These are phyloP conservation scores for Penicillium freii DNA, from an alignment of 2,329 filamentous ascomycete genomes.

Conservation along the genomic window DNA sequence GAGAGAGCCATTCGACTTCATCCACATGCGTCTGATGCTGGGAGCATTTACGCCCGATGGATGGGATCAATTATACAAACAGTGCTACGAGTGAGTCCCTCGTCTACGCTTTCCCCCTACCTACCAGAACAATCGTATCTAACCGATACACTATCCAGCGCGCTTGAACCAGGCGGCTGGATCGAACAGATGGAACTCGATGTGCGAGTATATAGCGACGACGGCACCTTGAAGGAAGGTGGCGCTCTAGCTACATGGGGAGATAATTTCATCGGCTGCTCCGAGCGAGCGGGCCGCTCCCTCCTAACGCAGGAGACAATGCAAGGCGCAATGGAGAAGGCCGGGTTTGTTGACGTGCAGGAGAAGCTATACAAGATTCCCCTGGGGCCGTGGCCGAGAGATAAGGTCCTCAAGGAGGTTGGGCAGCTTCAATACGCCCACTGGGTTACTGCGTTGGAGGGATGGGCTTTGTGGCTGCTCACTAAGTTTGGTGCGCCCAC, in stretches of 20 bases:
- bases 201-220: conserved; percentile 12
- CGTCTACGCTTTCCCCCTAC: background rate
- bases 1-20: conserved; percentile 24
- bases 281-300: conserved; percentile 23
- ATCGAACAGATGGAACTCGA: conserved; percentile 15
- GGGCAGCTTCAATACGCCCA: conserved; percentile 38
- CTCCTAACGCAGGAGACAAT: conserved; percentile 26
- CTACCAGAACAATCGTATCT: background rate
- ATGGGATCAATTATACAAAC: conserved; percentile 9
- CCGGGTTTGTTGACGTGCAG: conserved; percentile 34
- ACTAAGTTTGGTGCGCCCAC: conserved; percentile 25
- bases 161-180: conserved; percentile 7
- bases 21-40: conserved; percentile 23
- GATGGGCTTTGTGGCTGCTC: conserved; percentile 31
- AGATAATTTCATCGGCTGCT: conserved; percentile 21
- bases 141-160: background rate
- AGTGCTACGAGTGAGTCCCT: conserved; percentile 12
- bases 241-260: conserved; percentile 11
- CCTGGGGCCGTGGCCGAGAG: conserved; percentile 33
- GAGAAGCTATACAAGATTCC: conserved; percentile 30
- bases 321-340: conserved; percentile 25
- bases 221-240: conserved; percentile 1
- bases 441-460: conserved; percentile 29
- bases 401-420: conserved; percentile 34
- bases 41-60: conserved; percentile 6